Percentiles rank a stretch among this genome's conserved stretches.
Conservation (phyloP, 108 stramenopile species). For the Nitzschia sp. region DNA sequence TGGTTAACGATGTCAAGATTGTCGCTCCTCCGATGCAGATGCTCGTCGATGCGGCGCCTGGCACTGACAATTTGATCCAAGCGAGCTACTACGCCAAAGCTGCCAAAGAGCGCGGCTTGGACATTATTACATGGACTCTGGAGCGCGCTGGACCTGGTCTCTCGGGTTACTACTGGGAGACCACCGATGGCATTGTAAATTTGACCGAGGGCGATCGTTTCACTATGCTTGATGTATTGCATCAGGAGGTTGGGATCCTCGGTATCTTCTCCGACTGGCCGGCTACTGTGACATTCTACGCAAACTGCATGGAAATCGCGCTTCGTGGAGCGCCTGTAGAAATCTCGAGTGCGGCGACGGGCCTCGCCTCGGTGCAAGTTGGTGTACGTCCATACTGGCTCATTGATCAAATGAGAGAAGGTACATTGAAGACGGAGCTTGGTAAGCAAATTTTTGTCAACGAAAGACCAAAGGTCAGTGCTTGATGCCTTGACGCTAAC, state of each 20-base stretch:
- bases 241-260: slow-evolving; percentile 57
- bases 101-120: slow-evolving; percentile 47
- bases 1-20: slow-evolving; percentile 47
- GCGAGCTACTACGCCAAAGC: slow-evolving; percentile 18
- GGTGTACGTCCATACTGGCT: slow-evolving; percentile 71
- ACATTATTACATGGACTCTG: slow-evolving; percentile 74
- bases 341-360: no score
- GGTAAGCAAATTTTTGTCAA: slow-evolving; percentile 29
- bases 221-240: slow-evolving; percentile 50
- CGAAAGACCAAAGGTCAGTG: neutral
- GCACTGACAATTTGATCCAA: neutral
- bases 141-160: slow-evolving; percentile 58
- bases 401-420: slow-evolving; percentile 53
- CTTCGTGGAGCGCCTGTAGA: no score
- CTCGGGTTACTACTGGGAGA: slow-evolving; percentile 43
- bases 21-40: slow-evolving; percentile 64
- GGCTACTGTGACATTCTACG: slow-evolving; percentile 69
- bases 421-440: slow-evolving; percentile 50
- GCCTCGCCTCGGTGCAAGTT: slow-evolving; percentile 34
- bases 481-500: neutral
- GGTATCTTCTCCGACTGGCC: slow-evolving; percentile 81
- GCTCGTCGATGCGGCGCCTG: slow-evolving; percentile 36
- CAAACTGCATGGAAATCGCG: slow-evolving; percentile 60
- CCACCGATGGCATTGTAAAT: slow-evolving; percentile 25
- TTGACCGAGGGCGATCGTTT: slow-evolving; percentile 51